A percentile compares a stretch with the other conserved stretches of the same genome.
Conservation (phyloP, 73 alveolate species). For the Symbiodinium natans region DNA sequence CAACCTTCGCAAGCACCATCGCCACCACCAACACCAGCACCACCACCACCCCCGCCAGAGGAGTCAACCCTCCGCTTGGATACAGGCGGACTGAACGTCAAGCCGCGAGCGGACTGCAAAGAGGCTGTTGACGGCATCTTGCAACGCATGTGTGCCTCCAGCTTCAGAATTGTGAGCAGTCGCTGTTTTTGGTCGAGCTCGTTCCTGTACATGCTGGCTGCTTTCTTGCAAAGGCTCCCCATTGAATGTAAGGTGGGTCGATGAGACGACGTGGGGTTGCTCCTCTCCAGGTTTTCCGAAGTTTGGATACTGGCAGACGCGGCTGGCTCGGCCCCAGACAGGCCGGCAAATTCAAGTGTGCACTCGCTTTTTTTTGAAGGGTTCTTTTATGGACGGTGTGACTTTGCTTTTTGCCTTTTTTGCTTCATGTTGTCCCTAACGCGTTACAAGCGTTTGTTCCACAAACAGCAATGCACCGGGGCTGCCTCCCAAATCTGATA, state of each 20-base stretch:
- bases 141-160: not conserved
- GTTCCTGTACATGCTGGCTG: too few relatives aligned
- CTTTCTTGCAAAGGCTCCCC: too few relatives aligned
- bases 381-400: too few relatives aligned
- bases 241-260: not conserved
- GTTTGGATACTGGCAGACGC: not conserved
- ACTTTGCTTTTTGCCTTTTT: too few relatives aligned
- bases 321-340: conserved; percentile 20
- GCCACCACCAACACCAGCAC: not conserved
- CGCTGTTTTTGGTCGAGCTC: too few relatives aligned
- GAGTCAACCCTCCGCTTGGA: conserved; percentile 5
- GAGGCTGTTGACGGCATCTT: not conserved
- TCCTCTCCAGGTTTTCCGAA: not conserved
- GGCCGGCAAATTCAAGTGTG: not conserved
- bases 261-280: not conserved
- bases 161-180: too few relatives aligned
- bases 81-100: not conserved
- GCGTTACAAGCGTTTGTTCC: too few relatives aligned
- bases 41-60: not conserved
- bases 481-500: too few relatives aligned
- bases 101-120: not conserved
- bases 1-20: not conserved
- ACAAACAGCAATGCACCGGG: too few relatives aligned
- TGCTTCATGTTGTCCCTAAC: too few relatives aligned
- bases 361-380: too few relatives aligned